phyloP scores from a whole-genome alignment of 805 yeast genomes.

The Metschnikowia amazonensis region DNA sequence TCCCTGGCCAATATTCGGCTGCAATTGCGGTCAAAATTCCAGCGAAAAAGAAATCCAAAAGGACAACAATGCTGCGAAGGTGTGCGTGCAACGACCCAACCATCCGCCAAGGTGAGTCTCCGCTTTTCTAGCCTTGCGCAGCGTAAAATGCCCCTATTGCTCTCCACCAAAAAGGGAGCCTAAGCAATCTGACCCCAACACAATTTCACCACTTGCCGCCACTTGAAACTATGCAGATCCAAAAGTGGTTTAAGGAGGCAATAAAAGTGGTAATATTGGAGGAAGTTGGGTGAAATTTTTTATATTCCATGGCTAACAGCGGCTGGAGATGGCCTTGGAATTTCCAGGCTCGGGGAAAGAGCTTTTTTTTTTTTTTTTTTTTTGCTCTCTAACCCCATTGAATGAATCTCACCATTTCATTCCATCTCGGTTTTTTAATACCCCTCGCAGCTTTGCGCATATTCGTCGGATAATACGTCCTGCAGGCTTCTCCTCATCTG shows the following conservation, averaged over 20 bases:
- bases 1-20: neutral
- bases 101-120: neutral
- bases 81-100: neutral
- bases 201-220: neutral
- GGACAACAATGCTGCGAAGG: constrained; percentile 3
- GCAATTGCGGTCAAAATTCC: neutral
- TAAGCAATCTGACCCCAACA: no score
- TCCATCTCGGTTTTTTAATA: constrained; percentile 4
- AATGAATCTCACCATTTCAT: constrained; percentile 1
- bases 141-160: constrained; percentile 1
- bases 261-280: no score
- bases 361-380: no score
- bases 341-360: neutral
- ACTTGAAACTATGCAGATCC: no score
- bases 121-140: neutral
- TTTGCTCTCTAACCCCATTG: neutral
- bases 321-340: neutral
- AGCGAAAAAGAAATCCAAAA: neutral
- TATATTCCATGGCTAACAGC: neutral
- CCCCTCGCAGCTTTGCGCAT: constrained; percentile 6
- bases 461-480: constrained; percentile 1
- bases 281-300: no score
- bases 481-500: constrained; percentile 13
- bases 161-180: neutral
- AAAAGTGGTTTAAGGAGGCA: no score